Conservation (phyloP, 2,329 filamentous ascomycete species). For the Juglanconis juglandina region DNA sequence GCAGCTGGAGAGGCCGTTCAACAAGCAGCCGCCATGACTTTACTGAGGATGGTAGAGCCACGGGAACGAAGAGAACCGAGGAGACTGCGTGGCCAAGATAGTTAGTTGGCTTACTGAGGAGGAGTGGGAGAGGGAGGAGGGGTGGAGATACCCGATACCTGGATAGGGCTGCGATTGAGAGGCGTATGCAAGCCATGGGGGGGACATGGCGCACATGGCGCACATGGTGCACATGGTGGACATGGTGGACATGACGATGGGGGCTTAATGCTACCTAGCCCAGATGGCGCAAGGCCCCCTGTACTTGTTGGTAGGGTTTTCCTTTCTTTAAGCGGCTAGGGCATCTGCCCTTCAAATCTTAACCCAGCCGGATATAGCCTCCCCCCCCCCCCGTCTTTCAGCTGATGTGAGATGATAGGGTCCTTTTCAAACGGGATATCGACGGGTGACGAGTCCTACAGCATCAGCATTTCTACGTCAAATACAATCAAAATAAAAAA, state of each 20-base stretch:
- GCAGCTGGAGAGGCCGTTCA: not conserved
- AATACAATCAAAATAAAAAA: no score
- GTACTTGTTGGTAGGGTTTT: not conserved
- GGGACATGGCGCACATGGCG: no score
- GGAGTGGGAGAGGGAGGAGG: not conserved
- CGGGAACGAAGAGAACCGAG: not conserved
- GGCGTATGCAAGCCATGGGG: no score
- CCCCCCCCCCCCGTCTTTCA: not conserved
- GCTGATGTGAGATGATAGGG: constrained; percentile 3
- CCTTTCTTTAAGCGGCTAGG: not conserved
- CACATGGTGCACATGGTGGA: not conserved
- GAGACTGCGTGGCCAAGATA: not conserved
- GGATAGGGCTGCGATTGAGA: no score
- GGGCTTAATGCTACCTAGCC: not conserved
- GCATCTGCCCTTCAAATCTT: not conserved
- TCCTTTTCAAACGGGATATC: no score
- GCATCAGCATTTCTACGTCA: no score
- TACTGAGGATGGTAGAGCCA: not conserved
- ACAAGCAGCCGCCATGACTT: not conserved
- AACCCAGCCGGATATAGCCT: not conserved
- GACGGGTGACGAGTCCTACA: no score
- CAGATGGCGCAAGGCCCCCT: not conserved
- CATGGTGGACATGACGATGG: not conserved
- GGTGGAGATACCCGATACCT: not conserved
- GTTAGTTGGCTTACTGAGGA: not conserved